Conservation (phyloP, 139 green algal species). For the Chlamydomonas asymmetrica region DNA sequence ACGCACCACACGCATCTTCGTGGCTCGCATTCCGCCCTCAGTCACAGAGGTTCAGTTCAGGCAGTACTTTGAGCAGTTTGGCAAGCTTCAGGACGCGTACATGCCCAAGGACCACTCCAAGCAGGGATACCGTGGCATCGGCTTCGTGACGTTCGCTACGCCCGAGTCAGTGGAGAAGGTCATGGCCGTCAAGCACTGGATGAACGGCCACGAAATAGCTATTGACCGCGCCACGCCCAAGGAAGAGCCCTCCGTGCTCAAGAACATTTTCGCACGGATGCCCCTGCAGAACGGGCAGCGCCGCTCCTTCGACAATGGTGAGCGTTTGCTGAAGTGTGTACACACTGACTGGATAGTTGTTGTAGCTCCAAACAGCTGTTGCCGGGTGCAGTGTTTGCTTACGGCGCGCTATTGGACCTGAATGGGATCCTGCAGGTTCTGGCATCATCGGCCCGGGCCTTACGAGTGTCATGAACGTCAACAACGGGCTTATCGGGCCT, state of each 20-base stretch:
- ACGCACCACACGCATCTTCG: constrained; percentile 83
- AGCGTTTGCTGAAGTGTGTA: no score
- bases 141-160: constrained; percentile 84
- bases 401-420: no score
- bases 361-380: no score
- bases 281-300: constrained; percentile 32
- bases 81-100: constrained; percentile 84
- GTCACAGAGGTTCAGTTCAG: constrained; percentile 80
- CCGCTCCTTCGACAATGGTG: constrained; percentile 65
- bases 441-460: constrained; percentile 61
- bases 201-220: constrained; percentile 84
- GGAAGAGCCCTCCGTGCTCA: constrained; percentile 52
- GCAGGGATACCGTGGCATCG: constrained; percentile 81
- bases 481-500: constrained; percentile 17
- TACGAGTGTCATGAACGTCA: constrained; percentile 25
- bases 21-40: constrained; percentile 78
- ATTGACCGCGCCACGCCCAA: constrained; percentile 89
- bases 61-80: constrained; percentile 86
- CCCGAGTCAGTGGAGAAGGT: constrained; percentile 71
- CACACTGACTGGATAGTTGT: no score
- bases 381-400: no score
- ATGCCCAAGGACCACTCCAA: constrained; percentile 85
- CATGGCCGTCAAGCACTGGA: constrained; percentile 69
- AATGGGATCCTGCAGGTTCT: constrained; percentile 40
- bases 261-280: constrained; percentile 32